These are phyloP conservation scores for Fusarium denticulatum DNA, from an alignment of 2,329 filamentous ascomycete genomes.

Conservation along the genomic window DNA sequence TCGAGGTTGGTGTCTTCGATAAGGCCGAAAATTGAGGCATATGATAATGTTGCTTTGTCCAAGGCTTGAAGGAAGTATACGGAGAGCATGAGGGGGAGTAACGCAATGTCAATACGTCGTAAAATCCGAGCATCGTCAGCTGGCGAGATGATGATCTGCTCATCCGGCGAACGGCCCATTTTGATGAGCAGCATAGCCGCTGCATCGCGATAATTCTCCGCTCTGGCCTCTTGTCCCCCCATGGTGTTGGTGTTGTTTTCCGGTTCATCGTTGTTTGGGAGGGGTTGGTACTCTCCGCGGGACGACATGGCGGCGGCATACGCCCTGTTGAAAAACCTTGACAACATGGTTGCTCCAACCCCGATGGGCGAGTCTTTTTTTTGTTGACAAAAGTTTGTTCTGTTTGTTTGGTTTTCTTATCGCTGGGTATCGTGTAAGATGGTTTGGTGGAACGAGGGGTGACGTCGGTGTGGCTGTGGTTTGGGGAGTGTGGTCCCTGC, in stretches of 20 bases:
- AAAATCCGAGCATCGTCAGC: slow-evolving; percentile 50
- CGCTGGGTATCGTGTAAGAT: slow-evolving; percentile 7
- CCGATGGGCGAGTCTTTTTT: slow-evolving; percentile 17
- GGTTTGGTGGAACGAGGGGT: slow-evolving; percentile 7
- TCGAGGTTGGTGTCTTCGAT: slow-evolving; percentile 66
- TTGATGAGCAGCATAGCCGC: slow-evolving; percentile 57
- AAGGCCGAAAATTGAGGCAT: slow-evolving; percentile 71
- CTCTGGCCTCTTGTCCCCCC: not conserved
- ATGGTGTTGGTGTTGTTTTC: slow-evolving; percentile 9
- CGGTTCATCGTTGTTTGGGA: slow-evolving; percentile 35
- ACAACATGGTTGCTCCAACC: slow-evolving; percentile 31
- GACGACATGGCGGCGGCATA: not conserved
- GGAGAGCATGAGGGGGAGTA: slow-evolving; percentile 60
- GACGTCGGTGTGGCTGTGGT: slow-evolving; percentile 10
- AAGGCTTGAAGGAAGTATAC: slow-evolving; percentile 72
- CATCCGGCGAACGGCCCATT: slow-evolving; percentile 49
- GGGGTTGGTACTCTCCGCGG: slow-evolving; percentile 37
- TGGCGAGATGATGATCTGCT: slow-evolving; percentile 46
- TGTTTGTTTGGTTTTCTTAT: not conserved
- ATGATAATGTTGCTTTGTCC: slow-evolving; percentile 70
- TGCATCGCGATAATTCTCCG: slow-evolving; percentile 50
- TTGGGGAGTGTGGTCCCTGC: not conserved
- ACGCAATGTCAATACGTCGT: slow-evolving; percentile 52
- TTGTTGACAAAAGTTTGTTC: slow-evolving; percentile 1
- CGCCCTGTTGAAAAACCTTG: slow-evolving; percentile 22